These are phyloP conservation scores for Fagus crenata DNA, from an alignment of 306 rosid genomes.

Conservation along the genomic window DNA sequence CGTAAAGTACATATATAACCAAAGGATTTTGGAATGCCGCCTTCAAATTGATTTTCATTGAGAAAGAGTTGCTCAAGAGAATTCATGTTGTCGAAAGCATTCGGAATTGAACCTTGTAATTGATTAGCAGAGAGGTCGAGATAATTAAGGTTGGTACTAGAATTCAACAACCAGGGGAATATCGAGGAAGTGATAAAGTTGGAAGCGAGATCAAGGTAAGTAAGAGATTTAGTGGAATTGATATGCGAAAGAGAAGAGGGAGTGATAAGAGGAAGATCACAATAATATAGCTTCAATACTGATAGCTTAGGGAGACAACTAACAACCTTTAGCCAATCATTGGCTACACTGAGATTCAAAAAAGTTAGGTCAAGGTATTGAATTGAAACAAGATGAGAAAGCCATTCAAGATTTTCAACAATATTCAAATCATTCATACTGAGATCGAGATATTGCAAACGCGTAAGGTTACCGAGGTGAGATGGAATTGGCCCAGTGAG, in stretches of 20 bases:
- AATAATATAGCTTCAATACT: accelerated
- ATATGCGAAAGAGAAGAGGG: no score
- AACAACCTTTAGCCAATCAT: no score
- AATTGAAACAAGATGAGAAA: no score
- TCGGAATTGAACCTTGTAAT: conserved; percentile 24
- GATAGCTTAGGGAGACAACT: no score
- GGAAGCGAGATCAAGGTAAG: not conserved
- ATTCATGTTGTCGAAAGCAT: conserved; percentile 25
- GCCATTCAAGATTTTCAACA: no score
- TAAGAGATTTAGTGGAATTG: no score
- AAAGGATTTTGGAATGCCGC: conserved; percentile 24
- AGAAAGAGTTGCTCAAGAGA: conserved; percentile 20
- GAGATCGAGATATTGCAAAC: conserved; percentile 4
- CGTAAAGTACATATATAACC: conserved; percentile 13
- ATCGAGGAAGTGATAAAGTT: conserved; percentile 18
- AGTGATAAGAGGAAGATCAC: no score
- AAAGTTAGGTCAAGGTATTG: accelerated
- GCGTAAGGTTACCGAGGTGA: conserved; percentile 17
- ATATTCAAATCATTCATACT: accelerated
- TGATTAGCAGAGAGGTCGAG: not conserved
- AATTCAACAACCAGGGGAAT: conserved; percentile 17
- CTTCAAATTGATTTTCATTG: not conserved
- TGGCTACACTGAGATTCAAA: no score
- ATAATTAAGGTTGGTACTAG: conserved; percentile 13
- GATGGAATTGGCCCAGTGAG: not conserved